Evolutionary conservation across 257 asterid genomes (phyloP).

Genomic region (Gentiana straminea): DNA sequence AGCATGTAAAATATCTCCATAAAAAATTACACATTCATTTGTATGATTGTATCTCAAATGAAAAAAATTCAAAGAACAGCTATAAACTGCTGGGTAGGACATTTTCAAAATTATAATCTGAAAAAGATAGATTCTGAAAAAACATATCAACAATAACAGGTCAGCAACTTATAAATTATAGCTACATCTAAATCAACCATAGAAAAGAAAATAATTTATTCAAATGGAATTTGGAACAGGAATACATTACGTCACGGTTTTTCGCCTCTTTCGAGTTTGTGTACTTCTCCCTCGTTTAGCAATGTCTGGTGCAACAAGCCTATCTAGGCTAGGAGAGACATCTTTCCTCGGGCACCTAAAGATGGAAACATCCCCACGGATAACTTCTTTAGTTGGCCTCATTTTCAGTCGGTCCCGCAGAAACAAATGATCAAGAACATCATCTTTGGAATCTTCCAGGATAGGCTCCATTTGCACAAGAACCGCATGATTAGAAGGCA

Average conservation of each 20-base stretch:
- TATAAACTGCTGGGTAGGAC: no score
- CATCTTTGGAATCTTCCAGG: conserved; percentile 23
- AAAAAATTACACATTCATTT: no score
- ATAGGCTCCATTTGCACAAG: conserved; percentile 39
- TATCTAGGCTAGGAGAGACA: conserved; percentile 19
- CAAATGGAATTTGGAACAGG: background rate
- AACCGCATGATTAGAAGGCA: conserved; percentile 18
- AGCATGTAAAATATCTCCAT: no score
- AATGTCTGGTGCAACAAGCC: conserved; percentile 29
- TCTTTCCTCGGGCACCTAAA: conserved; percentile 17
- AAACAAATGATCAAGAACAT: conserved; percentile 64
- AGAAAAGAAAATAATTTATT: background rate
- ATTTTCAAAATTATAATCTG: no score
- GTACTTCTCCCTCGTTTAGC: conserved; percentile 25
- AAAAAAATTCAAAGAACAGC: no score
- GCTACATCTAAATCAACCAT: no score
- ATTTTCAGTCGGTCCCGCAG: conserved; percentile 54
- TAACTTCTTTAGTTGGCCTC: conserved; percentile 26
- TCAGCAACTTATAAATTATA: no score
- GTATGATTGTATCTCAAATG: no score
- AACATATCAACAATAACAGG: no score
- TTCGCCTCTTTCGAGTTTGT: conserved; percentile 59
- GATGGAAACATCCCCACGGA: conserved; percentile 18
- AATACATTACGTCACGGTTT: conserved; percentile 58
- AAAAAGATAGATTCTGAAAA: no score